Evolutionary conservation across 768 basidiomycete species (phyloP), one percentile per base, ranked within the genome.

Genomic region (Suillus tomentosus): DNA sequence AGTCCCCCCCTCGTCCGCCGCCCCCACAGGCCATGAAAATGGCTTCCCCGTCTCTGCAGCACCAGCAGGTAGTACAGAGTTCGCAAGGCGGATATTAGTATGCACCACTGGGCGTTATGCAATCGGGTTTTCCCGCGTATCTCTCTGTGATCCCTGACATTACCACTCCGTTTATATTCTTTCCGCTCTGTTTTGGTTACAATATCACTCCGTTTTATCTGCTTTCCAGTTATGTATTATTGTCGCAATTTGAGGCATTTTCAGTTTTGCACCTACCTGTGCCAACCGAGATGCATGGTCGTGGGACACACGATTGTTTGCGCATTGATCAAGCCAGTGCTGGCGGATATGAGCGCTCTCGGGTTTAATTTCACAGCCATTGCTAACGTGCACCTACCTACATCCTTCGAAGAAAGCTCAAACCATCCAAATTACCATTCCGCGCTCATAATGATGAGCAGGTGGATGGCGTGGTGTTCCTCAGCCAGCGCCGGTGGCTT

Each of bases 11-110:
- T 3, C 81, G 84, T 19, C 76, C 81, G 22, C 77, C 81, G 17
- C 77, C 83, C 62, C 82, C 83, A 2, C 82, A 85, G 8, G 83
- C 81, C 51, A 78, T 85, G 78, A 78, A 79, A 34, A 81, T 84
- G 75, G 76, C 82, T 37, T 86, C 85, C 2, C 86, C 86, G 15
- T 82, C 83, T 42, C 68, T 85, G 61, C 84, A 84, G 71, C 84
- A 84, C 63, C 84, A 85, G 67, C 84, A 84, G 68, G 75, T 78
- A 17, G 81, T 84, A 34, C 81, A 81, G 27, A 81, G 79, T 64
- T 82, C 81, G 57, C 83, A 85, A 73, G 82, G 79, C 68, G 82
- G 84, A 57, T 85, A 84, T 78, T 86, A 80, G 72, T 65, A 31
- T 40, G 63, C 67, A 37, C 56, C 65, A 59, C 59, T 60, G 62